Evolutionary conservation across 441 rosid species (phyloP).

Genomic region (Erodium chrysanthum): DNA sequence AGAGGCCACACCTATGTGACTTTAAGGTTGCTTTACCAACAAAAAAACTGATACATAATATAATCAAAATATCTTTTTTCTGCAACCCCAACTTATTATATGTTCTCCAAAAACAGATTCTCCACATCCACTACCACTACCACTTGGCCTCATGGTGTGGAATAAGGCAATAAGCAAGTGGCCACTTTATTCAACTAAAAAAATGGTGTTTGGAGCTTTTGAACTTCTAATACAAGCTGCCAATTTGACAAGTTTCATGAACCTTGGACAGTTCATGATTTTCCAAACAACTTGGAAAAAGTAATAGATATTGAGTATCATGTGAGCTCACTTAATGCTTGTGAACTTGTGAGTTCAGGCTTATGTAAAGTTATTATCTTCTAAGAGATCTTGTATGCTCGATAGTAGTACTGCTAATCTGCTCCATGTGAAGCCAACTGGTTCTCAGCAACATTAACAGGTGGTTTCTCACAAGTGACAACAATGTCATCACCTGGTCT

Average conservation of each 20-base stretch:
- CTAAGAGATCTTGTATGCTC: too few relatives aligned
- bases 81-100: not conserved
- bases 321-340: conserved; percentile 6
- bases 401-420: not conserved
- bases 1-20: not conserved
- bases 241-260: not conserved
- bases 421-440: conserved; percentile 27
- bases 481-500: conserved; percentile 31
- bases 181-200: not conserved
- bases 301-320: not conserved
- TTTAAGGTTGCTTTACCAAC: not conserved
- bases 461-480: conserved; percentile 30
- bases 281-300: not conserved
- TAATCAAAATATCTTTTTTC: not conserved
- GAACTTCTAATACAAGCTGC: too few relatives aligned
- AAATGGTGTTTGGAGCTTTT: not conserved
- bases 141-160: not conserved
- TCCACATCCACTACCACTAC: not conserved
- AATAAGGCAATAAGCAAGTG: not conserved
- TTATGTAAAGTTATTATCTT: too few relatives aligned
- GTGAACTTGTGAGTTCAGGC: not conserved
- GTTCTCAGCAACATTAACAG: conserved; percentile 22
- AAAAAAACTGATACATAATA: not conserved
- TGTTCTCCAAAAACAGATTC: not conserved
- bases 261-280: not conserved